Evolutionary conservation across 148 eudicot species (phyloP), one percentile per base, ranked within the genome.

Genomic region (Amaranthus hypochondriacus): DNA sequence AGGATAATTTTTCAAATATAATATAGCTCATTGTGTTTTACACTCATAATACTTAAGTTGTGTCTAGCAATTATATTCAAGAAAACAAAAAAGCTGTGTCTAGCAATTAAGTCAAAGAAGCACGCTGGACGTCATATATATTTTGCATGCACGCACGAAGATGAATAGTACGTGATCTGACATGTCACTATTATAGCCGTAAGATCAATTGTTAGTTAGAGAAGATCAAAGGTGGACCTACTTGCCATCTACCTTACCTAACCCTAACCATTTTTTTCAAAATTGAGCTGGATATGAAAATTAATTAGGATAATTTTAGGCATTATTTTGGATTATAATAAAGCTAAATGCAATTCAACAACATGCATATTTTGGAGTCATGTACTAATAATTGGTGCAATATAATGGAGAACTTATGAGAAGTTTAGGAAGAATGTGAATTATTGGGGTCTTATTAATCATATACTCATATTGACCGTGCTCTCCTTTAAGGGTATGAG

Each of bases 161-260:
- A 7, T 57, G 9, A 48, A 12, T 10, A 4, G 39, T 15, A 62
- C 5, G 12, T 43, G 66, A 62, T 61, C 5, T 2, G 21, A 62
- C 47, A 3, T 62, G 66, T 43, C 48, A 1, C 2, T 51, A 51
- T 11, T 62, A 44, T 3, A n/a, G 46, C 44, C 66, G 11, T 28
- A 28, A 28, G 39, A 28, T 43, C 10, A 15, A 11, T 42, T 62
- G 39, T 28, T 28, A 28, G 39, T 28, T 28, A 28, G 39, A 43
- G 14, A 62, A 43, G 66, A 43, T 21, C 43, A 4, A 5, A 14
- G 8, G 64, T 42, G 48, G 66, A 43, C 66, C 66, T 42, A 62
- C 49, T 62, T 62, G 10, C 49, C 15, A 62, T 62, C 66, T 62
- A 62, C 66, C 15, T 43, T 62, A 62, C 66, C 66, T 62, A 62